Evolutionary conservation across 345 rosid species (phyloP).

Genomic region (Eucalyptus regnans): DNA sequence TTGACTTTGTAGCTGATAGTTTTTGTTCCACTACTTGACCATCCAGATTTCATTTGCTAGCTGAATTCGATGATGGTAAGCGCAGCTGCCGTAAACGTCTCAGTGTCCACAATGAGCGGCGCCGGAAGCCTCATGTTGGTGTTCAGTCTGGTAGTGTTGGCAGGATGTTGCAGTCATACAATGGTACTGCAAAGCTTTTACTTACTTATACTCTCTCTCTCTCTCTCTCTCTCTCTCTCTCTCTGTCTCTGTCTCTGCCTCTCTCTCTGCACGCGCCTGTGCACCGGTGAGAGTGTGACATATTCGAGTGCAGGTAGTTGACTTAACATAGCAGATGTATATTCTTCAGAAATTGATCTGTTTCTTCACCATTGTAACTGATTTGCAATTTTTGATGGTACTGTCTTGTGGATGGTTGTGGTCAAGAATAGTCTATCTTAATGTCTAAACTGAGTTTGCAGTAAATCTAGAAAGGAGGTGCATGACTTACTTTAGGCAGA

Average conservation of each 20-base stretch:
- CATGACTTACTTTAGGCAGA: background rate
- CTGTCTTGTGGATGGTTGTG: background rate
- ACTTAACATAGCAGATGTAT: background rate
- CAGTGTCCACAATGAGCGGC: constrained; percentile 80
- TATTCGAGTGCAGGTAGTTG: background rate
- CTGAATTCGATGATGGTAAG: constrained; percentile 82
- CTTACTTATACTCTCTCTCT: background rate
- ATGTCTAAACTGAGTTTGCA: background rate
- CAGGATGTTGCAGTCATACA: constrained; percentile 28
- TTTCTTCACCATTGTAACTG: background rate
- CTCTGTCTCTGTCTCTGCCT: background rate
- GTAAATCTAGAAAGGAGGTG: background rate
- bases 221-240: background rate
- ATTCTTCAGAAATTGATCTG: background rate
- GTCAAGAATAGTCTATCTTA: background rate
- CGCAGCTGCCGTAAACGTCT: constrained; percentile 88
- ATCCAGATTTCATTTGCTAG: constrained; percentile 81
- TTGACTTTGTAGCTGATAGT: background rate
- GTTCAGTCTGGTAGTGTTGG: constrained; percentile 24
- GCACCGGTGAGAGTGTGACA: background rate
- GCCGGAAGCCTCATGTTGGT: constrained; percentile 63
- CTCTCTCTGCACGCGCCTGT: background rate
- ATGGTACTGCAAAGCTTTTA: constrained; percentile 17
- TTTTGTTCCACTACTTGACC: background rate
- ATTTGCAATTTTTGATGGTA: background rate